Conservation (phyloP, 2,329 filamentous ascomycete genomes). For the Aschersonia sp. region DNA sequence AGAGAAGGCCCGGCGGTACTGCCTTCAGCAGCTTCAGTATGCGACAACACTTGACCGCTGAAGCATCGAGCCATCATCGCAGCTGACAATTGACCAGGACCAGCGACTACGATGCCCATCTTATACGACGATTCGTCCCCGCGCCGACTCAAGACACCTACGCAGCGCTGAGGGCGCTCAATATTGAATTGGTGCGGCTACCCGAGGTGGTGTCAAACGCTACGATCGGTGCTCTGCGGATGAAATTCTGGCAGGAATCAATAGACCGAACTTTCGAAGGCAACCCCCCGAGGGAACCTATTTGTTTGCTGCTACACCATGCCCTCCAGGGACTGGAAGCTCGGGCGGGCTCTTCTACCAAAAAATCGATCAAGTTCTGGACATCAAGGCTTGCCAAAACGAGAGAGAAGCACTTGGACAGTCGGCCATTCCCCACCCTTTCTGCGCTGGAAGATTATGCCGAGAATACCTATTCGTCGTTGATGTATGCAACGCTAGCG, state of each 20-base stretch:
- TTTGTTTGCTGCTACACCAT: slow-evolving; percentile 68
- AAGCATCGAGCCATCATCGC: too few species aligned
- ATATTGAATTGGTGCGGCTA: slow-evolving; percentile 79
- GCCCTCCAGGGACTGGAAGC: slow-evolving; percentile 49
- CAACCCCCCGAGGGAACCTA: slow-evolving; percentile 74
- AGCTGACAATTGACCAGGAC: slow-evolving; percentile 35
- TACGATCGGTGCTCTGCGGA: slow-evolving; percentile 75
- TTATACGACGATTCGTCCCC: slow-evolving; percentile 76
- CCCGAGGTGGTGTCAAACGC: slow-evolving; percentile 80
- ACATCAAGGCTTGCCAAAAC: slow-evolving; percentile 64
- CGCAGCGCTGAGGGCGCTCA: slow-evolving; percentile 79
- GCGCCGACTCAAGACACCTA: slow-evolving; percentile 64
- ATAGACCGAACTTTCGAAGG: slow-evolving; percentile 65
- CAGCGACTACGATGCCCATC: slow-evolving; percentile 78
- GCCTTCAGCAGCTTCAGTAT: slow-evolving; percentile 36
- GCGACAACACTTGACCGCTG: not conserved
- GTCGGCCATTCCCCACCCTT: slow-evolving; percentile 64
- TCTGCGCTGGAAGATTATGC: slow-evolving; percentile 72
- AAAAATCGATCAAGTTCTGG: slow-evolving; percentile 53
- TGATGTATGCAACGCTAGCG: slow-evolving; percentile 78
- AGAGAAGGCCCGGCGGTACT: slow-evolving; percentile 38
- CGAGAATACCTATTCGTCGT: slow-evolving; percentile 86
- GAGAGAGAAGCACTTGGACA: slow-evolving; percentile 69
- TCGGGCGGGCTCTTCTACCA: slow-evolving; percentile 23
- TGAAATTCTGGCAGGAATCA: slow-evolving; percentile 90